Conservation (phyloP, 371 early-diverging fungal genomes). For the Rhizomucor miehei region DNA sequence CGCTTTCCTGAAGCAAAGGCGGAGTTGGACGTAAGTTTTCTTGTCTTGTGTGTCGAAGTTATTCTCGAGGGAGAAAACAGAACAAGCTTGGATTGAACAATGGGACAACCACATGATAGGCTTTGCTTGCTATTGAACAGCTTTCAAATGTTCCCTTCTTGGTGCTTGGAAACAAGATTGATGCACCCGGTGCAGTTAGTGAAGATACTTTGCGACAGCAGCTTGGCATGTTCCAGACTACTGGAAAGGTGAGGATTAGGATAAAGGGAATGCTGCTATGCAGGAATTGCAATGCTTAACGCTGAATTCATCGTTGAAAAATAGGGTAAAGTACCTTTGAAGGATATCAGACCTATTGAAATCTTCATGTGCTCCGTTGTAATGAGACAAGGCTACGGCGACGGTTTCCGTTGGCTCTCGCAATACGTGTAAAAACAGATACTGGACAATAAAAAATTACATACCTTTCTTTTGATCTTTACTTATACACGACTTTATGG, state of each 20-base stretch:
- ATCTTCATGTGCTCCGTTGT: conserved; percentile 98
- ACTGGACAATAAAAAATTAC: too few relatives aligned
- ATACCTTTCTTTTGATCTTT: too few relatives aligned
- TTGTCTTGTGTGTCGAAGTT: neutral
- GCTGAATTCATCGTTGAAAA: neutral
- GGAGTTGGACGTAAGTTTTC: conserved; percentile 85
- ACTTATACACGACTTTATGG: too few relatives aligned
- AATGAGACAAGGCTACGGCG: conserved; percentile 97
- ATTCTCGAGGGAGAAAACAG: neutral
- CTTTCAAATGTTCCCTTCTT: conserved; percentile 91
- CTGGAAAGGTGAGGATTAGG: conserved; percentile 75
- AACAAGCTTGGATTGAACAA: neutral
- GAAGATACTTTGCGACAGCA: conserved; percentile 88
- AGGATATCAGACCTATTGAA: conserved; percentile 94
- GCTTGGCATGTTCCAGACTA: conserved; percentile 93
- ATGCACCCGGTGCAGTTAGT: conserved; percentile 89
- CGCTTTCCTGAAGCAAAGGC: conserved; percentile 90
- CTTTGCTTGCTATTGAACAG: conserved; percentile 90
- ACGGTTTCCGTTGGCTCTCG: conserved; percentile 94
- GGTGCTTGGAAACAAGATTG: conserved; percentile 98
- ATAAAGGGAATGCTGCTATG: neutral
- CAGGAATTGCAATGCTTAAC: too few relatives aligned
- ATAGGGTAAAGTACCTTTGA: conserved; percentile 86
- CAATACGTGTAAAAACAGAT: conserved; percentile 67
- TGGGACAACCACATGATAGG: conserved; percentile 37